These are phyloP conservation scores for Neovahlkampfia damariscottae DNA, from an alignment of 78 protist species.

Conservation along the genomic window DNA sequence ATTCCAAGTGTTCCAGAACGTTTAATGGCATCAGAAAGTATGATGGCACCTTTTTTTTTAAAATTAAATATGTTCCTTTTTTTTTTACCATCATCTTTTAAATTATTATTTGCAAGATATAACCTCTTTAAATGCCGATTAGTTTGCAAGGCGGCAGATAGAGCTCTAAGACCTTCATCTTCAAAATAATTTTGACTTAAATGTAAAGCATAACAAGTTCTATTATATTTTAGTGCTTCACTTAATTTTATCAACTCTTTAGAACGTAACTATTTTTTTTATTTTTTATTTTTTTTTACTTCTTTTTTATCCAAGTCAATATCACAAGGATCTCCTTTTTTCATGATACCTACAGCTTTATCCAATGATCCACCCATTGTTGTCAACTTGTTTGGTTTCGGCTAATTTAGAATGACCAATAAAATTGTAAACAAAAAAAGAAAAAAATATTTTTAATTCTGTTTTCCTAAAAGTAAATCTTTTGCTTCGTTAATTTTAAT, in stretches of 20 bases:
- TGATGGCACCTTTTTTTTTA: too few species aligned
- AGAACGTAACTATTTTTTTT: too few species aligned
- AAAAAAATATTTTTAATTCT: not conserved
- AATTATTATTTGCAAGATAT: not conserved
- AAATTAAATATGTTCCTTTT: not conserved
- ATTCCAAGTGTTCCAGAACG: not conserved
- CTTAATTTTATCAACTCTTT: not conserved
- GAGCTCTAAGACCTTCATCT: not conserved
- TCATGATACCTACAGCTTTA: not conserved
- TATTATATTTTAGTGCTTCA: not conserved
- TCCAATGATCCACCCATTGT: not conserved
- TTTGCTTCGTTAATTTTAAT: constrained; percentile 59
- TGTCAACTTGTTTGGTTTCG: too few species aligned
- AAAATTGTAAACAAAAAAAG: not conserved
- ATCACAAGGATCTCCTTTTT: not conserved
- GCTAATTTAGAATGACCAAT: too few species aligned
- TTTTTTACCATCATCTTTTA: not conserved
- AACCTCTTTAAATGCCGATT: not conserved
- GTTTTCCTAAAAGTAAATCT: constrained; percentile 16
- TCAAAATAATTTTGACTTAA: not conserved
- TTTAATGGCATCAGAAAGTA: too few species aligned
- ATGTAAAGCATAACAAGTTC: not conserved
- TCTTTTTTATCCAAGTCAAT: not conserved
- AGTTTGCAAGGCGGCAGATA: not conserved
- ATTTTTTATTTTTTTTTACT: not conserved